Conservation (phyloP, 257 asterid species). For the Scutellaria minor region DNA sequence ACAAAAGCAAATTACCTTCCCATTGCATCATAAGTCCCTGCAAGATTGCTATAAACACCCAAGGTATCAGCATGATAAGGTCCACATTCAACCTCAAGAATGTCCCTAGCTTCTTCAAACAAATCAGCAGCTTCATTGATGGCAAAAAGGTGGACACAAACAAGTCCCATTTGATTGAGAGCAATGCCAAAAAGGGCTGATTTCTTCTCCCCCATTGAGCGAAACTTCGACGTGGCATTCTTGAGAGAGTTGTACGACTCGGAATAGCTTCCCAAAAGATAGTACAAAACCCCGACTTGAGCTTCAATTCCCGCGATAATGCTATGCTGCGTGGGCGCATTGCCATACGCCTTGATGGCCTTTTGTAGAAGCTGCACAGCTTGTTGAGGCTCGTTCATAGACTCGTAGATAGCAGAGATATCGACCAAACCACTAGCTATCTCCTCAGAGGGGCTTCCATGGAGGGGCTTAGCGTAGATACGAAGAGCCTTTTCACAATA, state of each 20-base stretch:
- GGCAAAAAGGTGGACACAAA: constrained; percentile 57
- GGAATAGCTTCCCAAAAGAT: constrained; percentile 56
- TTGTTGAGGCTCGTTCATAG: constrained; percentile 48
- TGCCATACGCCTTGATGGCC: constrained; percentile 55
- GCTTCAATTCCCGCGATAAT: constrained; percentile 66
- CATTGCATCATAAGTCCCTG: constrained; percentile 80
- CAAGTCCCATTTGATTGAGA: constrained; percentile 67
- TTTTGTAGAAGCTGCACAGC: constrained; percentile 55
- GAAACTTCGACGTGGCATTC: constrained; percentile 49
- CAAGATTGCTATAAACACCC: constrained; percentile 75
- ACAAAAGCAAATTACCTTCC: constrained; percentile 64
- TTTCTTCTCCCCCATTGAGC: constrained; percentile 55
- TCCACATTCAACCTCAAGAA: constrained; percentile 62
- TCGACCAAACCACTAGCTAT: constrained; percentile 81
- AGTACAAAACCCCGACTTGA: constrained; percentile 63
- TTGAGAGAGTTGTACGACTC: constrained; percentile 56
- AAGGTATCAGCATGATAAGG: constrained; percentile 61
- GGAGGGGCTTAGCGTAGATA: constrained; percentile 60
- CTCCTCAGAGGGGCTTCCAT: constrained; percentile 64
- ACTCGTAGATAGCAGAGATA: constrained; percentile 60
- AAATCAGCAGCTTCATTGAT: constrained; percentile 66
- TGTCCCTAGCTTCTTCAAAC: constrained; percentile 60
- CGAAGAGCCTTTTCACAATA: constrained; percentile 77
- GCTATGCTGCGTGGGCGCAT: constrained; percentile 54
- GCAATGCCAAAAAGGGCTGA: constrained; percentile 65